phyloP scores from a whole-genome alignment of 1,284 basidiomycete genomes.

The Fistulinella cinereoalba region DNA sequence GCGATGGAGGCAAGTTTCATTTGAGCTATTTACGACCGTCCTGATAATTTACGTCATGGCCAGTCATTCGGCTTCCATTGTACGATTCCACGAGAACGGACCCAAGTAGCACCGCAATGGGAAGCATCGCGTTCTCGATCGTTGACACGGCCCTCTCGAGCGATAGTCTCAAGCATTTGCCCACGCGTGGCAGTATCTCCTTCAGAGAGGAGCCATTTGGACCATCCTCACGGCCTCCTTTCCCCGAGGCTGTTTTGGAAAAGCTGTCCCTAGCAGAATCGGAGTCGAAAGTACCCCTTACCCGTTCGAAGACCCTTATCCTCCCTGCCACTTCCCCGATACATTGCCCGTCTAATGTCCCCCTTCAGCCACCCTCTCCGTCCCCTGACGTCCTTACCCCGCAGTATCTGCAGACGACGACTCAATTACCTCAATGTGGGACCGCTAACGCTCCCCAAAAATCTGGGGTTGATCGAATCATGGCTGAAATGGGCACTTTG shows the following conservation, averaged over 20 bases:
- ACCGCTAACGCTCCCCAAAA: conserved; percentile 19
- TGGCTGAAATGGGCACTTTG: conserved; percentile 6
- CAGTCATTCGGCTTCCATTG: conserved; percentile 33
- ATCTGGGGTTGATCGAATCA: conserved; percentile 32
- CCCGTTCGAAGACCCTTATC: conserved; percentile 18
- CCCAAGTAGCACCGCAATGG: conserved; percentile 23
- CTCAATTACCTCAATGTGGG: conserved; percentile 30
- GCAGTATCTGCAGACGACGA: conserved; percentile 20
- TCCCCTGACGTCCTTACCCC: conserved; percentile 21
- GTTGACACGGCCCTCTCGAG: conserved; percentile 12
- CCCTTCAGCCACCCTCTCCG: conserved; percentile 10
- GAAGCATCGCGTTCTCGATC: conserved; percentile 30
- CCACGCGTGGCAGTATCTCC: conserved; percentile 21
- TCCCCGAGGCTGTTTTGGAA: conserved; percentile 22
- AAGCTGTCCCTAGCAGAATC: conserved; percentile 17
- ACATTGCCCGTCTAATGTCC: conserved; percentile 14
- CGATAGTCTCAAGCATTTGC: conserved; percentile 16
- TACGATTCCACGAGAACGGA: conserved; percentile 32
- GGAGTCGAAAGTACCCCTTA: conserved; percentile 19
- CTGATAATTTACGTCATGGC: conserved; percentile 30
- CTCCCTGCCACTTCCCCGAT: conserved; percentile 15
- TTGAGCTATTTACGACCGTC: conserved; percentile 29
- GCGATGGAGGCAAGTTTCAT: conserved; percentile 31
- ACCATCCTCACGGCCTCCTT: conserved; percentile 15
- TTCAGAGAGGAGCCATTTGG: conserved; percentile 10